Base-by-base conservation (phyloP, 1,284 basidiomycete species). In the Leccinum angustisporum region DNA sequence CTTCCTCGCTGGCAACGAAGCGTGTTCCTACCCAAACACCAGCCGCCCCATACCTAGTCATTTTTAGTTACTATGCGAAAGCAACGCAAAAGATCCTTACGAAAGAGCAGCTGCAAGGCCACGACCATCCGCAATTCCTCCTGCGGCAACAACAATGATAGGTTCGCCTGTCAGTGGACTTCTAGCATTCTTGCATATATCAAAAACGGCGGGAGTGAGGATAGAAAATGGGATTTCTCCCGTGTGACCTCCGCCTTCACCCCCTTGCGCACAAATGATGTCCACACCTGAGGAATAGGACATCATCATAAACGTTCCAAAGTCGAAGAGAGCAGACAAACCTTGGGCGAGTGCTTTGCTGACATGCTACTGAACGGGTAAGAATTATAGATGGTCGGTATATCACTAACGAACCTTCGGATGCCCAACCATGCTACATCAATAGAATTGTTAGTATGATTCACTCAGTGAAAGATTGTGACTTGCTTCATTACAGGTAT, bases 21-120 rank as follows among this genome's bases (percentile, higher is more conserved):
- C 94, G 86, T 2, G 94, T 96, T 40, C 94, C 94, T 59, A 95
- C 91, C 93, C 94, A 95, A 10, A 95, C 90, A 56, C 86, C 93
- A 2, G 87, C 79, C 2, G 92, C 92, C 58, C 93, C 93, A 63
- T 88, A 88, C 46, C 84, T 86, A 66, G 59, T 54, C 18, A 36
- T 50, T 30, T 34, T 38, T 11, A 60, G 63, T 58, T 13, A 52
- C 51, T n/a, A 14, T 6, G 18, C 36, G 11, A 53, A 34, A 40
- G 21, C 33, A 63, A 60, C 6, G 33, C 8, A 4, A 36, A 52
- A 54, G 34, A 53, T 34, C 73, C 84, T 71, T 77, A 92, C 83
- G 89, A 83, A 61, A 95, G 83, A 13, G 90, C 79, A 9, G 90
- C 90, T 16, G 93, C 92, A 27, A 95, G 81, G 38, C 92, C 90